Evolutionary conservation across 2,329 filamentous ascomycete species (phyloP).

Genomic region (Aaosphaeria arxii): DNA sequence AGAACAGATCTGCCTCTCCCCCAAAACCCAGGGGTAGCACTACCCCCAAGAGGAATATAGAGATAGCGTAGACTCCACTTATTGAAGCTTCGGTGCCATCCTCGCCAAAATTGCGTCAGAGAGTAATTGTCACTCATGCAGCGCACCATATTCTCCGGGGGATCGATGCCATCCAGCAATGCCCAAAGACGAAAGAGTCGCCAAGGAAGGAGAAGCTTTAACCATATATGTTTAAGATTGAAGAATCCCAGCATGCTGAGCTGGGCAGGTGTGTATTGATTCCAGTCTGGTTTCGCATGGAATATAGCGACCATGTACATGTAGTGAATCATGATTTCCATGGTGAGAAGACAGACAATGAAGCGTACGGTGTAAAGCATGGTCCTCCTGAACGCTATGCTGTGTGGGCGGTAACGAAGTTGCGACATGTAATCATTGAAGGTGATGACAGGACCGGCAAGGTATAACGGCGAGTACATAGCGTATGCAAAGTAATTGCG

Average conservation of each 20-base stretch:
- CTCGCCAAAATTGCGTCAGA: constrained; percentile 87
- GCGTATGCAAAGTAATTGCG: constrained; percentile 86
- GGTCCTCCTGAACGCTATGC: constrained; percentile 68
- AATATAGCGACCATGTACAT: constrained; percentile 93
- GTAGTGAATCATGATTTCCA: constrained; percentile 84
- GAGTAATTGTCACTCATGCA: constrained; percentile 96
- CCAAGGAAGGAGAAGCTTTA: constrained; percentile 95
- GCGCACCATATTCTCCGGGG: constrained; percentile 96
- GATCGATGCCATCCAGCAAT: constrained; percentile 84
- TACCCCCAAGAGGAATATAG: constrained; percentile 85
- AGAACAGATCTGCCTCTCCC: constrained; percentile 58
- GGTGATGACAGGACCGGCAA: constrained; percentile 88
- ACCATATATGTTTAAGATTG: constrained; percentile 96
- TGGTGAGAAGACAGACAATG: constrained; percentile 72
- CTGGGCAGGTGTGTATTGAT: constrained; percentile 78
- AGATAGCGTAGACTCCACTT: constrained; percentile 93
- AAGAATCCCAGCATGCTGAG: constrained; percentile 90
- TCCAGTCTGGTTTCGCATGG: constrained; percentile 76
- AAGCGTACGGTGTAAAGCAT: constrained; percentile 82
- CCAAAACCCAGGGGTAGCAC: constrained; percentile 32
- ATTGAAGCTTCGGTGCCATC: constrained; percentile 94
- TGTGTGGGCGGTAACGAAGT: constrained; percentile 68
- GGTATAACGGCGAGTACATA: constrained; percentile 89
- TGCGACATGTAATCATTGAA: constrained; percentile 98
- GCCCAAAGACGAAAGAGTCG: constrained; percentile 98